Evolutionary conservation across 2,329 filamentous ascomycete genomes (phyloP), one percentile per base, ranked within the genome.

Genomic region (Alternaria arbusti): DNA sequence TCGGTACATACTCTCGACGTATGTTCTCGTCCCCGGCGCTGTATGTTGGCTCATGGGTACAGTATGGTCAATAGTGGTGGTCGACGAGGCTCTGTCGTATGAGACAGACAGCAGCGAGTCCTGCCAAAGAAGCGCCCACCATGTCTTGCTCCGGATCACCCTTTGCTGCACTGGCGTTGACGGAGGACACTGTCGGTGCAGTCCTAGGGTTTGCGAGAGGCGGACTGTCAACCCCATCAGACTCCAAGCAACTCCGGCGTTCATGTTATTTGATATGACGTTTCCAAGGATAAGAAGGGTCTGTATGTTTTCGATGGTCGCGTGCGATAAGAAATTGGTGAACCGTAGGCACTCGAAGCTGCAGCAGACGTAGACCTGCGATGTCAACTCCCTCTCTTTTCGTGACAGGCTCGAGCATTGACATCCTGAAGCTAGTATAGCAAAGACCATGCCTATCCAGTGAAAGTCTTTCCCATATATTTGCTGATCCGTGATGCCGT

Each of bases 331-430:
- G 72, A 89, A 90, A 67, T 90, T 90, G 23, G 86, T 88, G 77
- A 89, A 87, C 17, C 88, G 85, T 25, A 89, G 80, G 70, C 87
- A 89, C 73, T 90, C 88, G 65, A 89, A 89, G 52, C 86, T 87
- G 76, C 88, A 90, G 77, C 88, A 90, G 5, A 89, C 84, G 74
- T 89, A 89, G 28, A 90, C 88, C 71, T 89, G 87, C 10, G 88
- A 89, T 7, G 87, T 89, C 68, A 89, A 75, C 70, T 89, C 87
- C 65, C 87, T 78, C 71, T 89, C 86, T 70, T 88, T 88, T 25
- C 86, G 82, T 4, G 85, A 83, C 51, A 88, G 75, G 40, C 84
- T 83, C 9, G 86, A 88, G 28, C 85, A 89, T 73, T 89, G 87
- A 59, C 86, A 87, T 20, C 88, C 88, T 23, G 86, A 88, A 6